Evolutionary conservation across 768 basidiomycete genomes (phyloP), one percentile per base, ranked within the genome.

Genomic region (Phylloporus sp.): DNA sequence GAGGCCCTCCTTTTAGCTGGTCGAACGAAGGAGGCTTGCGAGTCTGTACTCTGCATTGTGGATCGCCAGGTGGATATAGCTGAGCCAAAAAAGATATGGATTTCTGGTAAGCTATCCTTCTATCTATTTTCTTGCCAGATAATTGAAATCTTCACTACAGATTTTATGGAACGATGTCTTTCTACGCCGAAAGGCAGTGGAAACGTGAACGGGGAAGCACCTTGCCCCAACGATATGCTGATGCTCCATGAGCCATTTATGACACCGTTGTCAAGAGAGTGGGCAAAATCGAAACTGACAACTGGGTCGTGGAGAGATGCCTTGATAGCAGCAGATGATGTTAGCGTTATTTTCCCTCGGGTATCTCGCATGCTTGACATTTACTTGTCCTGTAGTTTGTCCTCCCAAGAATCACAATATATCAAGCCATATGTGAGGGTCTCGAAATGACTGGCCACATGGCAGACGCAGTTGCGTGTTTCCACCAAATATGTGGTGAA

Each of bases 251-350:
- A 15, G 9, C 10, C 13, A 15, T 15, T n/a, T 15, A 15, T 15
- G 6, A 5, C 15, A 10, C 32, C n/a, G n/a, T n/a, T 34, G 5
- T 34, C 15, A 15, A 23, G 24, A 34, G 13, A 15, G n/a, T n/a
- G n/a, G n/a, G n/a, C n/a, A n/a, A n/a, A n/a, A n/a, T n/a, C n/a
- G n/a, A n/a, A n/a, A n/a, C n/a, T n/a, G n/a, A n/a, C n/a, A n/a
- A n/a, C n/a, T n/a, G n/a, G n/a, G n/a, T n/a, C n/a, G n/a, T n/a
- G 57, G 57, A 24, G 45, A 16, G 45, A 35, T 13, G 49, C 46
- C 23, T 18, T 58, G 34, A 7, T 4, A 24, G 16, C 26, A 4
- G 22, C 56, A 12, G 31, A 7, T 9, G 22, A 1, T 1, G 58
- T 55, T 32, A 41, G 52, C 36, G 13, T 32, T 3, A 2, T 16